phyloP scores from a whole-genome alignment of 306 rosid species.

The Cicer bijugum region DNA sequence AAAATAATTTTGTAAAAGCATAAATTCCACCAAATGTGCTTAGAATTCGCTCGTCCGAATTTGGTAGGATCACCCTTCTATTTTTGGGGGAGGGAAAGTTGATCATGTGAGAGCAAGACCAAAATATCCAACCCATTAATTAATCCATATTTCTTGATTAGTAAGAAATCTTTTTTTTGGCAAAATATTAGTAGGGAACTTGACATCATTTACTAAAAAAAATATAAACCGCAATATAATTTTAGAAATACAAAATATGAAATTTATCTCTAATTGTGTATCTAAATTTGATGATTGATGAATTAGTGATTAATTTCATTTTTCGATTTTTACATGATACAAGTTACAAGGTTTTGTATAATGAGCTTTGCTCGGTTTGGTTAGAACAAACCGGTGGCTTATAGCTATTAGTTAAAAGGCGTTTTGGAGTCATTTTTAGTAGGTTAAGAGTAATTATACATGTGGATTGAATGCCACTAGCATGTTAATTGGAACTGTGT shows the following conservation, averaged over 20 bases:
- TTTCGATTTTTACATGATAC: too few species aligned
- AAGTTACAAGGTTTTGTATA: too few species aligned
- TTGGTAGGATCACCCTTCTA: constrained; percentile 46
- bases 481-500: too few species aligned
- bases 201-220: background rate
- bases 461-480: too few species aligned
- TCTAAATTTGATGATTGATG: too few species aligned
- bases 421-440: too few species aligned
- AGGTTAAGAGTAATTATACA: too few species aligned
- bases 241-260: background rate
- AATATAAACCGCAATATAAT: background rate
- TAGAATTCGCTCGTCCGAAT: constrained; percentile 41
- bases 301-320: too few species aligned
- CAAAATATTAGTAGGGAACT: background rate
- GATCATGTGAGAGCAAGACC: background rate
- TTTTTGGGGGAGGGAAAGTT: constrained; percentile 21
- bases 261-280: background rate
- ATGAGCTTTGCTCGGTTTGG: too few species aligned
- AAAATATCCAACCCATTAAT: background rate
- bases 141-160: background rate
- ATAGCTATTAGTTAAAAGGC: too few species aligned
- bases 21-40: constrained; percentile 24
- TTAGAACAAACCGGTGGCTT: too few species aligned
- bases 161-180: background rate
- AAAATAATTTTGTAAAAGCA: constrained; percentile 27